These are phyloP conservation scores for Tolypocladium capitatum DNA, from an alignment of 2,329 filamentous ascomycete species.

Conservation along the genomic window DNA sequence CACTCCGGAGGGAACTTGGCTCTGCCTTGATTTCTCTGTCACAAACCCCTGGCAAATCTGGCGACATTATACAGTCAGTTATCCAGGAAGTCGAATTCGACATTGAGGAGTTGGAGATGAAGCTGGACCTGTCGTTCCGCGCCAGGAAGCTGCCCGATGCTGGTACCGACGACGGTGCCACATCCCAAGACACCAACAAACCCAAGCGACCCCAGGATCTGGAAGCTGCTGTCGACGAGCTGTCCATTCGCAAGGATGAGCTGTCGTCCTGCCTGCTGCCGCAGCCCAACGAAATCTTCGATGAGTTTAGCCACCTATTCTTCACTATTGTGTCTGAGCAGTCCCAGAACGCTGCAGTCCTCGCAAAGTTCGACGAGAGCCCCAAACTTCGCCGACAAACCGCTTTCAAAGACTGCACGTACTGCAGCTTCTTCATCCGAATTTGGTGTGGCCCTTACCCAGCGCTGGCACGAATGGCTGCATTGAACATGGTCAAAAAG, in stretches of 20 bases:
- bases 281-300: slow-evolving; percentile 38
- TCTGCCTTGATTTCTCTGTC: slow-evolving; percentile 54
- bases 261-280: slow-evolving; percentile 40
- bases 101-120: slow-evolving; percentile 61
- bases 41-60: slow-evolving; percentile 42
- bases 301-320: slow-evolving; percentile 46
- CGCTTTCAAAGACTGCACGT: slow-evolving; percentile 49
- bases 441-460: slow-evolving; percentile 64
- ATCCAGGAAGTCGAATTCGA: slow-evolving; percentile 57
- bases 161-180: slow-evolving; percentile 31
- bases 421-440: slow-evolving; percentile 61
- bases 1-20: slow-evolving; percentile 50
- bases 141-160: slow-evolving; percentile 36
- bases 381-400: slow-evolving; percentile 39
- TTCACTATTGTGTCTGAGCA: slow-evolving; percentile 36
- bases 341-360: slow-evolving; percentile 22
- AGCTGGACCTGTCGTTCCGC: slow-evolving; percentile 56
- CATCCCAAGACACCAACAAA: slow-evolving; percentile 14
- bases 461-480: slow-evolving; percentile 52
- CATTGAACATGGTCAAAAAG: slow-evolving; percentile 51
- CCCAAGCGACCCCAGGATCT: slow-evolving; percentile 23
- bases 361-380: slow-evolving; percentile 38
- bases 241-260: slow-evolving; percentile 21
- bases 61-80: slow-evolving; percentile 51
- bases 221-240: slow-evolving; percentile 23